Percentiles rank a stretch among this genome's conserved stretches.
Evolutionary conservation across 2,329 filamentous ascomycete genomes (phyloP).

Genomic region (Kalmusia sp.): DNA sequence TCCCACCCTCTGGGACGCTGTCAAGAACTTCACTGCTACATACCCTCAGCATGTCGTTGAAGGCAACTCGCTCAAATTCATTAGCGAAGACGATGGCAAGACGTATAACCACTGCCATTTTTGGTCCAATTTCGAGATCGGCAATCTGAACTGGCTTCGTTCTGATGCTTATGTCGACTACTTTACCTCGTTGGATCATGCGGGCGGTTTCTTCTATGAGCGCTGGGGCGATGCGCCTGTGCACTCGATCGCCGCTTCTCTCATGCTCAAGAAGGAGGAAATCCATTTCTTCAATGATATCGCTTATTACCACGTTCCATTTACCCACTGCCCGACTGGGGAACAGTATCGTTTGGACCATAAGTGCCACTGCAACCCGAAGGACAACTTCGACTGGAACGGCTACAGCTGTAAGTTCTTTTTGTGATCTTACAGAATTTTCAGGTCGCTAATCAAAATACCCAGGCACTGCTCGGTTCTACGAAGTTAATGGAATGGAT

Average conservation of each 20-base stretch:
- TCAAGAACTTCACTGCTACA: conserved; percentile 90
- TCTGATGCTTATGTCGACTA: conserved; percentile 88
- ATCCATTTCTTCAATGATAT: conserved; percentile 99
- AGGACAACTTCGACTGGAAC: conserved; percentile 99
- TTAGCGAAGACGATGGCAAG: conserved; percentile 89
- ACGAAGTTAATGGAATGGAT: conserved; percentile 78
- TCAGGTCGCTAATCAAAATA: conserved; percentile 16
- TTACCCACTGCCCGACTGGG: conserved; percentile 94
- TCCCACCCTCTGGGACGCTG: conserved; percentile 91
- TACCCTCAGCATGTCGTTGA: conserved; percentile 86
- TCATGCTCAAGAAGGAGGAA: conserved; percentile 90
- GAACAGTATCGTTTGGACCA: conserved; percentile 84
- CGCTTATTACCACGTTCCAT: conserved; percentile 96
- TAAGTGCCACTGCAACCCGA: conserved; percentile 93
- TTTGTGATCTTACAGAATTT: too few relatives aligned
- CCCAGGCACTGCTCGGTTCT: conserved; percentile 87
- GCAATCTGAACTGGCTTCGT: conserved; percentile 91
- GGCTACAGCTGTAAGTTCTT: conserved; percentile 85
- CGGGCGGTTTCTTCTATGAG: conserved; percentile 98
- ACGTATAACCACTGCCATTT: conserved; percentile 98
- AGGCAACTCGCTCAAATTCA: conserved; percentile 86
- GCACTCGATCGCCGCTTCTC: conserved; percentile 90
- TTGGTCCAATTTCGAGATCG: conserved; percentile 99
- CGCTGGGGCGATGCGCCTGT: conserved; percentile 98
- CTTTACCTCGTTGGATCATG: conserved; percentile 85